Evolutionary conservation across 768 basidiomycete species (phyloP).

Genomic region (Psilocybe cyanescens): DNA sequence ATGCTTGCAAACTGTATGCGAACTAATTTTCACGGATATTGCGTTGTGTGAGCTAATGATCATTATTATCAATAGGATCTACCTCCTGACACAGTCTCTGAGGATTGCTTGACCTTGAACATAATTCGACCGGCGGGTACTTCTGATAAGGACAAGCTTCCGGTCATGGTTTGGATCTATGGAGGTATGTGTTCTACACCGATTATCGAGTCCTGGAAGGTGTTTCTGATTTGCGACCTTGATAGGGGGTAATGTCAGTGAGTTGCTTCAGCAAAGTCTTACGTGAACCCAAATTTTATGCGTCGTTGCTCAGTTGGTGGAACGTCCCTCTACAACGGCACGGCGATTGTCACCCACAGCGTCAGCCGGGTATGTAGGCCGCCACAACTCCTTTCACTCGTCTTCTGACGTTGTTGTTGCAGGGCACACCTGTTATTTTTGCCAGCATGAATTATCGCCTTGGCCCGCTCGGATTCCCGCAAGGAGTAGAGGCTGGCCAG

Average conservation of each 20-base stretch:
- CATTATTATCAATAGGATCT: conserved; percentile 8
- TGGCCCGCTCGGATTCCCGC: conserved; percentile 46
- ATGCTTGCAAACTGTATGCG: conserved; percentile 49
- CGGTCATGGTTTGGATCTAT: conserved; percentile 33
- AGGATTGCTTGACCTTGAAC: conserved; percentile 63
- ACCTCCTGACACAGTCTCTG: conserved; percentile 40
- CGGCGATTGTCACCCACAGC: conserved; percentile 32
- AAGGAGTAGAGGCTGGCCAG: conserved; percentile 33
- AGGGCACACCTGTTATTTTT: conserved; percentile 44
- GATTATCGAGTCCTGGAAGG: background rate
- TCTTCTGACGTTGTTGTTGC: background rate
- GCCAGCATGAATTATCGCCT: conserved; percentile 43
- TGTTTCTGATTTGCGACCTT: background rate
- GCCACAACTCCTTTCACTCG: background rate
- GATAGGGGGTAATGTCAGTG: background rate
- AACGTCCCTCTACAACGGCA: conserved; percentile 31
- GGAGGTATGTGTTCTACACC: conserved; percentile 6
- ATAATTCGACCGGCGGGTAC: conserved; percentile 51
- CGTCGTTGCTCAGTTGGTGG: conserved; percentile 8
- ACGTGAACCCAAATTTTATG: background rate
- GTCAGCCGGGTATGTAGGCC: conserved; percentile 27
- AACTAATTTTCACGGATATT: background rate
- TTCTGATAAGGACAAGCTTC: conserved; percentile 26
- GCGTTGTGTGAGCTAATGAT: background rate
- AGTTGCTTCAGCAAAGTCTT: background rate